Evolutionary conservation across 1,139 yeast genomes (phyloP).

Genomic region (Debaryomyces subglobosus): DNA sequence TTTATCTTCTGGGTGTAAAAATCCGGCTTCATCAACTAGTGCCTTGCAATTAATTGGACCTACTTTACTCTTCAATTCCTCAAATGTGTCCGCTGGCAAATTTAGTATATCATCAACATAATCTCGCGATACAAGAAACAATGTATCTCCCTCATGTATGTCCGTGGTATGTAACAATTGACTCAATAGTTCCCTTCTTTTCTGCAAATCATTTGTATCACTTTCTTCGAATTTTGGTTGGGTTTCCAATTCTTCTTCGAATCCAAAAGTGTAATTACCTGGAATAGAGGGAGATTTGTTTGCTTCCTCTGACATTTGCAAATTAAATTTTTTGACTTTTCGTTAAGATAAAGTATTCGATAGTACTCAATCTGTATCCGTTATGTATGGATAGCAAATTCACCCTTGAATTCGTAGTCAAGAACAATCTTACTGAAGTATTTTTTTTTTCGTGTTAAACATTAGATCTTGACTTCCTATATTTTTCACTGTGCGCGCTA

Average conservation of each 20-base stretch:
- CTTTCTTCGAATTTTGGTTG: background rate
- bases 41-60: conserved; percentile 39
- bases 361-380: background rate
- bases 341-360: background rate
- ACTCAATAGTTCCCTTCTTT: conserved; percentile 26
- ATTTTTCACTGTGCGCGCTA: conserved; percentile 3
- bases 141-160: conserved; percentile 38
- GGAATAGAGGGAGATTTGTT: conserved; percentile 3
- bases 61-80: conserved; percentile 26
- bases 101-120: conserved; percentile 33
- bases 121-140: conserved; percentile 39
- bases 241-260: background rate
- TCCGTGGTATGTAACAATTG: conserved; percentile 22
- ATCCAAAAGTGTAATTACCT: conserved; percentile 5
- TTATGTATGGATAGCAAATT: background rate
- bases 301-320: conserved; percentile 8
- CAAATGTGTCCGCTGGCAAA: conserved; percentile 26
- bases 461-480: background rate
- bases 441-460: background rate
- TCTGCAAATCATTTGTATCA: conserved; percentile 15
- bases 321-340: background rate
- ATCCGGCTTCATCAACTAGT: conserved; percentile 36
- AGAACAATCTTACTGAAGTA: background rate
- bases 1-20: conserved; percentile 30
- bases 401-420: background rate